These are phyloP conservation scores for Mallotus nudiflorus DNA, from an alignment of 345 rosid genomes.

Conservation along the genomic window DNA sequence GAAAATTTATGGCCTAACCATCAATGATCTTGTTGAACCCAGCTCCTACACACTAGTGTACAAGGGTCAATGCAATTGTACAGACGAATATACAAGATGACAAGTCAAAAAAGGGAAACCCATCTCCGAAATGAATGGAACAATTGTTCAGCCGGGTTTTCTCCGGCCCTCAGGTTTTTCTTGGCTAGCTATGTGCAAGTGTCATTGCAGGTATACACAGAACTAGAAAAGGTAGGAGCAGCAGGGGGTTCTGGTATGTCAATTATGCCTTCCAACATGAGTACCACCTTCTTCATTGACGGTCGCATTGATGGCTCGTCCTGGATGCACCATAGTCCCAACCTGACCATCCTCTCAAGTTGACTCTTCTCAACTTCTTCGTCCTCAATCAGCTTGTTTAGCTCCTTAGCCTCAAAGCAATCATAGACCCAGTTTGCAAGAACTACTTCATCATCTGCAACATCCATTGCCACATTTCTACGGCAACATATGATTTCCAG, in stretches of 20 bases:
- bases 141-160: too few species aligned
- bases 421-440: conserved; percentile 27
- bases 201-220: background rate
- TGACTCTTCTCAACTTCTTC: conserved; percentile 5
- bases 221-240: background rate
- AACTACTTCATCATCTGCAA: conserved; percentile 16
- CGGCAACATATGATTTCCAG: conserved; percentile 33
- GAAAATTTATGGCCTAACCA: too few species aligned
- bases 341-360: conserved; percentile 13
- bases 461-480: conserved; percentile 8
- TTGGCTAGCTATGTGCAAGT: too few species aligned
- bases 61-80: too few species aligned
- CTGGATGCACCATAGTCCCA: conserved; percentile 20
- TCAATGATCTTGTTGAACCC: too few species aligned
- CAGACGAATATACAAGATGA: too few species aligned
- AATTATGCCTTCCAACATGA: conserved; percentile 11
- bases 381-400: conserved; percentile 17
- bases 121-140: too few species aligned
- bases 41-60: too few species aligned
- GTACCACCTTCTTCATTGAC: conserved; percentile 6
- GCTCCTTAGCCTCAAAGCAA: conserved; percentile 16
- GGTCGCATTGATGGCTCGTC: conserved; percentile 16
- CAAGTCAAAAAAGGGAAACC: too few species aligned
- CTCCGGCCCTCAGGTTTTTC: too few species aligned
- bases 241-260: conserved; percentile 14